These are phyloP conservation scores for Alternaria hordeiaustralica DNA, from an alignment of 2,329 filamentous ascomycete genomes.

Conservation along the genomic window DNA sequence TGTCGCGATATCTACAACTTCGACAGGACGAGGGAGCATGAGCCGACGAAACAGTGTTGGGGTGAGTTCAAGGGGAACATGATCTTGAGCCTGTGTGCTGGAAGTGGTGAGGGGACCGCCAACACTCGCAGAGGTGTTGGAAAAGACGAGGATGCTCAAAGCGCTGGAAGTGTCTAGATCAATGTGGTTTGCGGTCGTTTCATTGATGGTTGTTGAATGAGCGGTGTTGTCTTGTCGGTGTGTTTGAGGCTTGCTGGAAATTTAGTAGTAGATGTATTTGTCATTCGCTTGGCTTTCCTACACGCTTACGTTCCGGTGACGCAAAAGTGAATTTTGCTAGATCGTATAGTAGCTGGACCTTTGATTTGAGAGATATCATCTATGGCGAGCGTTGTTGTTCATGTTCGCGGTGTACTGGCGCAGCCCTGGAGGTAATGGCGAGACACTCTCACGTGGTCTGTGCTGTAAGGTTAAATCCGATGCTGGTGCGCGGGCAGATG, in stretches of 20 bases:
- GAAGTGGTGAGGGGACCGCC: too few species aligned
- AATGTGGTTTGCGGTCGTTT: background rate
- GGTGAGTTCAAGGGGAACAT: background rate
- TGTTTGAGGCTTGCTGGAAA: background rate
- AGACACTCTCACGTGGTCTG: background rate
- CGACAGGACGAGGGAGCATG: conserved; percentile 20
- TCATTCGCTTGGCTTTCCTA: background rate
- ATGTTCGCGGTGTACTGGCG: background rate
- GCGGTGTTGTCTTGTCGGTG: background rate
- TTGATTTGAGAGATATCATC: background rate
- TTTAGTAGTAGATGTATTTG: background rate
- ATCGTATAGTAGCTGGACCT: background rate
- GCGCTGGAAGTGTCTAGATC: background rate
- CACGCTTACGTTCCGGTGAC: background rate
- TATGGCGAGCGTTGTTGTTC: background rate
- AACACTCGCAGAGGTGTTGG: background rate
- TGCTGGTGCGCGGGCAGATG: background rate
- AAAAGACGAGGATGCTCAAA: background rate
- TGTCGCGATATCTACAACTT: conserved; percentile 5
- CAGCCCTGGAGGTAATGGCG: background rate
- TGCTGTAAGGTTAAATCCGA: background rate
- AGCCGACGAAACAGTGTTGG: conserved; percentile 20
- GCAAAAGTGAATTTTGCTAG: background rate
- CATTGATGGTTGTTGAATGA: background rate
- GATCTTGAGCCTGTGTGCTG: too few species aligned